Percentiles rank a stretch among this genome's conserved stretches.
phyloP scores from a whole-genome alignment of 1,284 basidiomycete genomes.

The Athelia sp. region DNA sequence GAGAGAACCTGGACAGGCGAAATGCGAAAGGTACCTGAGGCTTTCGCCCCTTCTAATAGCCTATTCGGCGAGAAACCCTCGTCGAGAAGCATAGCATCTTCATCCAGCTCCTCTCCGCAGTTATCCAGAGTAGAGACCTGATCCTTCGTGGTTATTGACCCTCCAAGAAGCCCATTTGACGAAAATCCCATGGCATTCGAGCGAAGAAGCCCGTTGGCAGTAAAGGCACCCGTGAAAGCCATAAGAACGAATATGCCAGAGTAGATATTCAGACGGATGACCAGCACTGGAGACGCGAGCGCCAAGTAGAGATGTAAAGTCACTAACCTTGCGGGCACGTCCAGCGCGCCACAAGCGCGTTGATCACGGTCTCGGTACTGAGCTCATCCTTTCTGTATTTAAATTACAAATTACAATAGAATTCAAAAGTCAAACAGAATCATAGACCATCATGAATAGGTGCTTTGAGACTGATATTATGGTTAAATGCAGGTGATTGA shows the following conservation, averaged over 20 bases:
- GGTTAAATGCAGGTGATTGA: neutral
- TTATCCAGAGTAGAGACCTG: neutral
- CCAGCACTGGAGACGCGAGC: no score
- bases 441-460: no score
- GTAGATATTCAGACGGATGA: no score
- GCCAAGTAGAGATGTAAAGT: no score
- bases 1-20: neutral
- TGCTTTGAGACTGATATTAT: neutral
- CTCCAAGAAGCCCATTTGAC: constrained; percentile 1
- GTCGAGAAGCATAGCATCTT: neutral
- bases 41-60: constrained; percentile 1
- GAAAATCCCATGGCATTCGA: neutral
- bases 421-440: no score
- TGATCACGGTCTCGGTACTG: no score
- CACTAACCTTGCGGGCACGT: no score
- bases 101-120: neutral
- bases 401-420: no score
- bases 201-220: neutral
- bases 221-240: neutral
- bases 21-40: neutral
- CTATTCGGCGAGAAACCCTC: neutral
- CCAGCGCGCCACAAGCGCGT: no score
- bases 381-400: no score
- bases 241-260: no score
- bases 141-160: neutral